These are phyloP conservation scores for Chlamydomonas sp. DNA, from an alignment of 139 green algal species.

Conservation along the genomic window DNA sequence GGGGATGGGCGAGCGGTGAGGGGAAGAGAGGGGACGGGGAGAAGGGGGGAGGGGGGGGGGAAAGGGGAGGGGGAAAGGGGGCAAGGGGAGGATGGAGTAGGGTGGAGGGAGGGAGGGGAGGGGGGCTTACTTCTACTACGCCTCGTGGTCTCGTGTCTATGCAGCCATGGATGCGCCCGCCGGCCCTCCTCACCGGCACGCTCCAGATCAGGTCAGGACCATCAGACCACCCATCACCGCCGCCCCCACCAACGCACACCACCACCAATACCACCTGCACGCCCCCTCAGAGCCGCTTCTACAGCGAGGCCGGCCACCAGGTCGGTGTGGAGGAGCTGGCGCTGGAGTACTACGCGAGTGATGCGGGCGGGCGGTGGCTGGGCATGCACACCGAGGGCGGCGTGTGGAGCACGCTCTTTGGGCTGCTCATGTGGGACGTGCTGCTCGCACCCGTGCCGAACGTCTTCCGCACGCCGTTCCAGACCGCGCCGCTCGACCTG, in stretches of 20 bases:
- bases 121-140: no score
- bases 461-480: constrained; percentile 69
- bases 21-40: not conserved
- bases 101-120: no score
- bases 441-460: constrained; percentile 50
- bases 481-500: constrained; percentile 74
- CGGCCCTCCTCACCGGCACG: no score
- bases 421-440: constrained; percentile 58
- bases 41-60: not conserved
- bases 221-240: not conserved
- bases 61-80: constrained; percentile 30
- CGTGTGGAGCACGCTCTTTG: constrained; percentile 74
- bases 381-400: constrained; percentile 69
- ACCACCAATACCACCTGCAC: not conserved
- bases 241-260: constrained; percentile 2
- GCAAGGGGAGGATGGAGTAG: constrained; percentile 31
- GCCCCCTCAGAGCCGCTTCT: constrained; percentile 29
- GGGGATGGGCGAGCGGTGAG: no score
- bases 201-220: no score
- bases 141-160: no score
- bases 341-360: constrained; percentile 67
- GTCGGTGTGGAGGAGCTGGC: constrained; percentile 67
- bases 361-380: constrained; percentile 58
- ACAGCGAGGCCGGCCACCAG: constrained; percentile 18
- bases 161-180: no score